Base-by-base conservation (phyloP, 345 rosid species). In the Salix purpurea region DNA sequence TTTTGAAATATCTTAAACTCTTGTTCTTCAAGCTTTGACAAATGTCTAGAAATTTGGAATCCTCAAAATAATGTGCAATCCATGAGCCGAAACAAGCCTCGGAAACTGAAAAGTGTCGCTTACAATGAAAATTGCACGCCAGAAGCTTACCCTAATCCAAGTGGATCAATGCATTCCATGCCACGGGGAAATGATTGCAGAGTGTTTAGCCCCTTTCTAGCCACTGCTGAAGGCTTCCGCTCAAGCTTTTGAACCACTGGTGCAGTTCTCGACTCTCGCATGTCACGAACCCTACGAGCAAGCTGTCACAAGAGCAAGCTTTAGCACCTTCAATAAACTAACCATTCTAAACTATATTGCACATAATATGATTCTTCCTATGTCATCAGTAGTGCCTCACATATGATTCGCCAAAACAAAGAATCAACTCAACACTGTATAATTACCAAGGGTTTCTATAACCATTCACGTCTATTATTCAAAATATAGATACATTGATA, bases 121-220 rank as follows among this genome's bases (percentile, higher is more conserved):
- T 23, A 44, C 36, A 44, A 69, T 10, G 28, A 23, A 46, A 13
- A 44, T 21, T 9, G 46, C 13, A 36, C 4, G 30, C 5, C 72
- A 78, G 67, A 67, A 81, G 71, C 74, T 82, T 88, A 95, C 99
- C 99, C 99, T 77, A 92, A 60, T 69, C 97, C 97, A 12, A 96
- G 86, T 18, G 99, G 99, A 84, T 96, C 99, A 80, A 96, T 83
- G 65, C 96, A 96, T 80, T 96, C 99, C 96, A 92, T 88, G 71
- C 99, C 98, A 64, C 96, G 97, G 83, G 97, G 98, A 34, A 96
- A 72, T 13, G 99, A 93, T 79, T 88, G 93, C 83, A 92, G 82
- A 85, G 37, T 88, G 70, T 82, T 91, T 18, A 93, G 90, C 74
- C 80, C 92, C 74, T 78, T 83, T 73, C 80, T 80, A 66, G 82